Conservation (phyloP, 1,284 basidiomycete genomes). For the Coniferiporia sulphurascens region DNA sequence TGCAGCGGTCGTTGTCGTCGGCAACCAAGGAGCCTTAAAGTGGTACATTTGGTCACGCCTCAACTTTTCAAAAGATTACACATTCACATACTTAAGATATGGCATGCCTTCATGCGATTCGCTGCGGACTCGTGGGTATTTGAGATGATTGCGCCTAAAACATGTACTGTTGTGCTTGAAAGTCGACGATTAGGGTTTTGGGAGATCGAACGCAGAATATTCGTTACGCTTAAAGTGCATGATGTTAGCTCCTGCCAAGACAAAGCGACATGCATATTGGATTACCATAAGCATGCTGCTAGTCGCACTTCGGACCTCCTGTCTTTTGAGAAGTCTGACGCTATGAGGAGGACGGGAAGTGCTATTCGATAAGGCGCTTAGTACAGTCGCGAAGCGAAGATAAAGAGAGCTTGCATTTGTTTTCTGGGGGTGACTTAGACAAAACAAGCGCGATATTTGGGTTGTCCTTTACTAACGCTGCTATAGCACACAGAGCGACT, state of each 20-base stretch:
- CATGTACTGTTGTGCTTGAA: conserved; percentile 48
- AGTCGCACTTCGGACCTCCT: conserved; percentile 55
- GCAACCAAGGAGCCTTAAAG: conserved; percentile 60
- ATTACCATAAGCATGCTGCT: conserved; percentile 62
- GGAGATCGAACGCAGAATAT: conserved; percentile 47
- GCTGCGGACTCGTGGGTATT: conserved; percentile 37
- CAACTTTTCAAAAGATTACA: not conserved
- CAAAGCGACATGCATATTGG: not conserved
- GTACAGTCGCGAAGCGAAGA: not conserved
- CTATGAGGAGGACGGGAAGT: conserved; percentile 33
- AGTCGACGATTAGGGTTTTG: conserved; percentile 21
- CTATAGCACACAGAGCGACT: conserved; percentile 64
- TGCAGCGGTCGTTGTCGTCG: conserved; percentile 64
- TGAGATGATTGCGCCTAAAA: conserved; percentile 53
- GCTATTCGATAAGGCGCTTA: conserved; percentile 21
- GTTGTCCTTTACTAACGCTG: conserved; percentile 66
- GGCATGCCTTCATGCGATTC: conserved; percentile 59
- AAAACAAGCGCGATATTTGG: conserved; percentile 44
- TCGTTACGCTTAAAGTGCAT: conserved; percentile 41
- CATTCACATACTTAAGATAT: conserved; percentile 54
- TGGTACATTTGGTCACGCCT: not conserved
- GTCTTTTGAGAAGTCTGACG: conserved; percentile 49
- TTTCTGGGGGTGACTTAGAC: conserved; percentile 35
- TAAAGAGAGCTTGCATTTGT: conserved; percentile 27
- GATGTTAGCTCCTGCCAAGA: not conserved